These are phyloP conservation scores for Chrysoporthe puriensis DNA, from an alignment of 2,329 filamentous ascomycete species.

Conservation along the genomic window DNA sequence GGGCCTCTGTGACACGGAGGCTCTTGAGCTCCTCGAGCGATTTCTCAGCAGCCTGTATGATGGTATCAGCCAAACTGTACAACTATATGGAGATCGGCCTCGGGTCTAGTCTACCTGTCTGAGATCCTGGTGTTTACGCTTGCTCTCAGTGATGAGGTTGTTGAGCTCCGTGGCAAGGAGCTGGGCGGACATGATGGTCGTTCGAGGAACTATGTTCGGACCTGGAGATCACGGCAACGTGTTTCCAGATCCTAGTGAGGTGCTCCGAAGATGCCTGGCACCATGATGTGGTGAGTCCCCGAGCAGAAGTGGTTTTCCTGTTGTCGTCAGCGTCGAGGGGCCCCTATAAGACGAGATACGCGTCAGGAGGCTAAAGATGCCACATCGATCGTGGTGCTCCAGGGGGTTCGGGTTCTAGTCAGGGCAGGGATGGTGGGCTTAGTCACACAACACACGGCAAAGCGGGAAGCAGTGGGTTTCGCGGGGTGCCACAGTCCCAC, in stretches of 20 bases:
- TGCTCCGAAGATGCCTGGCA: background rate
- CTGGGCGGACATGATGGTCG: slow-evolving; percentile 80
- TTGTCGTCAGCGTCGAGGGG: slow-evolving; percentile 2
- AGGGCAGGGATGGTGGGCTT: background rate
- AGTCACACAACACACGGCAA: background rate
- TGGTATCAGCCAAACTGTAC: background rate
- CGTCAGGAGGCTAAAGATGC: slow-evolving; percentile 6
- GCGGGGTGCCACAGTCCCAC: slow-evolving; percentile 3
- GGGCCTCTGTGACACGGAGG: slow-evolving; percentile 73
- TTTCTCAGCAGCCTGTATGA: slow-evolving; percentile 80
- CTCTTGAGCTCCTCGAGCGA: slow-evolving; percentile 87
- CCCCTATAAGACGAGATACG: background rate
- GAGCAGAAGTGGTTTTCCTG: background rate
- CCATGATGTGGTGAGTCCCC: background rate
- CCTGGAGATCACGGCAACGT: slow-evolving; percentile 11
- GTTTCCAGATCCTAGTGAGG: background rate
- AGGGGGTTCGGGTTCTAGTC: background rate
- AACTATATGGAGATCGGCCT: slow-evolving; percentile 33
- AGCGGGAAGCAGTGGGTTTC: slow-evolving; percentile 4
- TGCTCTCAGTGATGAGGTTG: slow-evolving; percentile 93
- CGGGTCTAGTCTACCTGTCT: slow-evolving; percentile 62
- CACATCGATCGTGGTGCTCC: slow-evolving; percentile 7
- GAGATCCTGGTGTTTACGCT: slow-evolving; percentile 89
- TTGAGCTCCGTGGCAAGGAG: slow-evolving; percentile 85
- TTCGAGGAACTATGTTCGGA: slow-evolving; percentile 10